Evolutionary conservation across 2,329 filamentous ascomycete species (phyloP).

Genomic region (Harringtonia aguacate): DNA sequence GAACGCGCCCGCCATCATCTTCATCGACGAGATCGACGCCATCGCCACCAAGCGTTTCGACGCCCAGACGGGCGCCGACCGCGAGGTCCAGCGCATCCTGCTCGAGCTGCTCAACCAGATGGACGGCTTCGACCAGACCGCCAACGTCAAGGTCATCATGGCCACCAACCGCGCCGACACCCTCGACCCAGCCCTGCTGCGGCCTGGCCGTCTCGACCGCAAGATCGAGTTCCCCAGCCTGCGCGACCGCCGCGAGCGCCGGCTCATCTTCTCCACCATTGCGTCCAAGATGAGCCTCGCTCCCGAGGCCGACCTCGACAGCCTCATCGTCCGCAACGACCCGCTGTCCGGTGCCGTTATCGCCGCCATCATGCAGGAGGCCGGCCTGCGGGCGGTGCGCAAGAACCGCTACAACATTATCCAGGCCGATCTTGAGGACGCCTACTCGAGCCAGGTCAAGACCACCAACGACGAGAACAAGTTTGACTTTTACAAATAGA

Average conservation of each 20-base stretch:
- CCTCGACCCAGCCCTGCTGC: conserved; percentile 85
- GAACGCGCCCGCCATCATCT: conserved; percentile 97
- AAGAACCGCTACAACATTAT: conserved; percentile 99
- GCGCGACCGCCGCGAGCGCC: conserved; percentile 84
- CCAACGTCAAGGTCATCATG: conserved; percentile 99
- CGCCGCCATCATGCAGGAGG: conserved; percentile 98
- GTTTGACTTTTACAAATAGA: conserved; percentile 86
- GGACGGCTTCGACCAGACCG: conserved; percentile 98
- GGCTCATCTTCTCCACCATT: conserved; percentile 96
- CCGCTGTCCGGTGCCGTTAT: conserved; percentile 92
- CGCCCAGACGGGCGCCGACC: conserved; percentile 92
- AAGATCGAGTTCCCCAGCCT: conserved; percentile 99
- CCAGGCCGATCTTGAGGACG: conserved; percentile 90
- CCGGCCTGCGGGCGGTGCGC: conserved; percentile 81
- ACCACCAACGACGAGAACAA: conserved; percentile 54
- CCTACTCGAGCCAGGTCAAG: conserved; percentile 96
- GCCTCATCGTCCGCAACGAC: conserved; percentile 92
- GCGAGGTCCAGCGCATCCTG: conserved; percentile 96
- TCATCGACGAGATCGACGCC: conserved; percentile 98
- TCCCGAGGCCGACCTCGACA: conserved; percentile 93
- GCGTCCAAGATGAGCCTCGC: conserved; percentile 94
- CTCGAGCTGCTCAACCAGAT: conserved; percentile 98
- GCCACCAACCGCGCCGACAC: conserved; percentile 98
- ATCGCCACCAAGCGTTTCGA: conserved; percentile 99
- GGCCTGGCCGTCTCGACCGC: conserved; percentile 87